Conservation (phyloP, 1,139 yeast genomes). For the Lizanozyma gosingica region DNA sequence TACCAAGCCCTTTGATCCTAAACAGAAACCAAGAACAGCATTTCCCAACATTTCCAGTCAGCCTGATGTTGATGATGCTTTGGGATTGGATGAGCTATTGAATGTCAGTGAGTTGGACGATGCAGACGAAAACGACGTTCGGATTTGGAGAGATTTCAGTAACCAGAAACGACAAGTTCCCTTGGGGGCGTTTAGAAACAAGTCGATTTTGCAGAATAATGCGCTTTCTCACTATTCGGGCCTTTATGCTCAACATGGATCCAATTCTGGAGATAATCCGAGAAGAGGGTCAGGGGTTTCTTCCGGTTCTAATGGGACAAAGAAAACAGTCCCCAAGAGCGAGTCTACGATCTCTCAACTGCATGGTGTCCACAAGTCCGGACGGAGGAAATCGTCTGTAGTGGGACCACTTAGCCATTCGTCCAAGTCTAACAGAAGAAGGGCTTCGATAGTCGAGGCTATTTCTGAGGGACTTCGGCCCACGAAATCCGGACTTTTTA, state of each 20-base stretch:
- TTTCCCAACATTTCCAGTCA: neutral
- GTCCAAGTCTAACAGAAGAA: constrained; percentile 31
- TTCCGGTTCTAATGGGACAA: constrained; percentile 1
- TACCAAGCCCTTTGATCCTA: constrained; percentile 7
- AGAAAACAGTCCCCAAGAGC: constrained; percentile 1
- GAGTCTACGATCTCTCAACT: neutral
- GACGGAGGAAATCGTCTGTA: neutral
- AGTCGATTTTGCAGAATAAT: constrained; percentile 39
- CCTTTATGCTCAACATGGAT: neutral
- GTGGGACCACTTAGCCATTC: constrained; percentile 11
- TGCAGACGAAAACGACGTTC: constrained; percentile 50
- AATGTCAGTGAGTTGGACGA: constrained; percentile 86
- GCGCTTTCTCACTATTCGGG: neutral
- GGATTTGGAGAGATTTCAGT: constrained; percentile 46
- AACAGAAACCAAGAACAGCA: constrained; percentile 14
- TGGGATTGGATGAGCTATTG: constrained; percentile 76
- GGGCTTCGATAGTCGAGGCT: constrained; percentile 64
- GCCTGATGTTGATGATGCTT: constrained; percentile 44
- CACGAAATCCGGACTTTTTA: constrained; percentile 66
- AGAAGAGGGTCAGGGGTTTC: constrained; percentile 7
- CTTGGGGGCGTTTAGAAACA: constrained; percentile 80
- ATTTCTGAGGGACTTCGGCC: constrained; percentile 67
- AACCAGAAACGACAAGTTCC: constrained; percentile 57
- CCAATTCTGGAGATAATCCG: constrained; percentile 7
- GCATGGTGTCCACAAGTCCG: neutral